phyloP scores from a whole-genome alignment of 345 rosid genomes.

The Tarenaya hassleriana region DNA sequence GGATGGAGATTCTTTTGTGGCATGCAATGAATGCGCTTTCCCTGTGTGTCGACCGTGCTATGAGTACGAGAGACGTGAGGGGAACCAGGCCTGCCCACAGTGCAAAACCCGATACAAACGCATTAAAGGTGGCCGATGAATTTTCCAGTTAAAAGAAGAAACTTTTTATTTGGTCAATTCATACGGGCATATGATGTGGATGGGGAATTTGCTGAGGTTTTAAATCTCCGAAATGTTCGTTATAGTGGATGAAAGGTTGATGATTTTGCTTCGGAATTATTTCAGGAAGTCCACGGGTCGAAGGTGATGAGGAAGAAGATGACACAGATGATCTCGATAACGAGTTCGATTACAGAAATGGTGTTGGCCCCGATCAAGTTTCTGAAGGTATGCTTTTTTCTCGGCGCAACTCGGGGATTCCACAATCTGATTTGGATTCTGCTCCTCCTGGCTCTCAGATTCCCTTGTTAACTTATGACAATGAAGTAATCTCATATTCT shows the following conservation, averaged over 20 bases:
- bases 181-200: too few species aligned
- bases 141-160: too few species aligned
- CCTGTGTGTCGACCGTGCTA: constrained; percentile 68
- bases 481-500: constrained; percentile 37
- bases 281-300: constrained; percentile 58
- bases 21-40: constrained; percentile 77
- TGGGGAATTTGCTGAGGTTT: too few species aligned
- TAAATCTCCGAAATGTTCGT: too few species aligned
- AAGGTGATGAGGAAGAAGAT: constrained; percentile 72
- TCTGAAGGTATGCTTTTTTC: too few species aligned
- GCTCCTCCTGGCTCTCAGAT: constrained; percentile 34
- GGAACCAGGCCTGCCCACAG: constrained; percentile 65
- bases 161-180: too few species aligned
- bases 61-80: constrained; percentile 70
- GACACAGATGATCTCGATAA: constrained; percentile 53
- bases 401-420: too few species aligned
- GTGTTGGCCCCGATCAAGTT: too few species aligned
- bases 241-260: neutral
- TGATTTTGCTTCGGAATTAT: neutral
- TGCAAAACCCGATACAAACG: constrained; percentile 72
- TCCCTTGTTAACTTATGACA: constrained; percentile 47
- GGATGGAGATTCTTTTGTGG: constrained; percentile 62
- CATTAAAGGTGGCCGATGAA: constrained; percentile 42
- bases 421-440: constrained; percentile 42
- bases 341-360: too few species aligned